A percentile compares a stretch with the other conserved stretches of the same genome.
Evolutionary conservation across 1,284 basidiomycete species (phyloP).

Genomic region (Ceratobasidium sp.): DNA sequence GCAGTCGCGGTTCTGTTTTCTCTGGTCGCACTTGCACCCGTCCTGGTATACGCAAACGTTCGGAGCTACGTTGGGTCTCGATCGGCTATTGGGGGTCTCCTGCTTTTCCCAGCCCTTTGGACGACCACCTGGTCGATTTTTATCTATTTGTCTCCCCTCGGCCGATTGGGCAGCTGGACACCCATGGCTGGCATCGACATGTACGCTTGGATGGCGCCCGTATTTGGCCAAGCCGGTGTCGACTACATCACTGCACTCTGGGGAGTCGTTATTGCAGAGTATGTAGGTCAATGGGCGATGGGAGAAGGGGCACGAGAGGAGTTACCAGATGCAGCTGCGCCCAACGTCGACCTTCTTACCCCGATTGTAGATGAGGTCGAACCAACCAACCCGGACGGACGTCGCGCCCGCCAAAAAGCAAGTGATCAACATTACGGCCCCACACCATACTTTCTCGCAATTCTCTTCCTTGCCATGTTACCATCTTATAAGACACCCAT

Average conservation of each 20-base stretch:
- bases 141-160: slow-evolving; percentile 71
- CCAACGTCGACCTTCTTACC: slow-evolving; percentile 8
- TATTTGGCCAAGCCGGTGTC: slow-evolving; percentile 69
- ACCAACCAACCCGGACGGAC: slow-evolving; percentile 11
- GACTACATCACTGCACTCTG: slow-evolving; percentile 80
- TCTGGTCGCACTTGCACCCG: slow-evolving; percentile 27
- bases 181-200: slow-evolving; percentile 66
- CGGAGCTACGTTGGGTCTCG: slow-evolving; percentile 6
- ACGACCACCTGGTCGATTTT: slow-evolving; percentile 68
- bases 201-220: slow-evolving; percentile 73
- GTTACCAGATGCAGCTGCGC: slow-evolving; percentile 47
- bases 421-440: neutral
- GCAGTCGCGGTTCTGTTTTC: slow-evolving; percentile 54
- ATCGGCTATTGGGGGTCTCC: slow-evolving; percentile 46
- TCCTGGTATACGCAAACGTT: slow-evolving; percentile 19
- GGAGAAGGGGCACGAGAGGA: slow-evolving; percentile 53
- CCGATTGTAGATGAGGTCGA: slow-evolving; percentile 28
- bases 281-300: slow-evolving; percentile 69
- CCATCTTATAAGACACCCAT: slow-evolving; percentile 62
- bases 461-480: slow-evolving; percentile 63
- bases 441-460: slow-evolving; percentile 59
- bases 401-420: neutral
- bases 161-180: slow-evolving; percentile 77
- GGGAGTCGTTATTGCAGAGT: slow-evolving; percentile 73
- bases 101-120: slow-evolving; percentile 79